Conservation (phyloP, 306 rosid genomes). For the Delonix regia region DNA sequence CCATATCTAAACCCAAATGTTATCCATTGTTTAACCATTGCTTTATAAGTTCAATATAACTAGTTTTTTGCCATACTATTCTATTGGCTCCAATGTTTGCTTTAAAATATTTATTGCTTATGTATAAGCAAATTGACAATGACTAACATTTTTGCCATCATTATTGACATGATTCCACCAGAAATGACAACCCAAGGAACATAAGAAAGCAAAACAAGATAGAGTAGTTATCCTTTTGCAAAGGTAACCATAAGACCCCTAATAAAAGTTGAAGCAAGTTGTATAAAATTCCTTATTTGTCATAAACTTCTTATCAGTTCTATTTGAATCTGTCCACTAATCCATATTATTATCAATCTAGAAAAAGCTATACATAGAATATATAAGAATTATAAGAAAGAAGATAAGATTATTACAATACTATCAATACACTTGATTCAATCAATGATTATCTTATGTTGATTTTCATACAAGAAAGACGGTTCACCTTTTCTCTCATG, state of each 20-base stretch:
- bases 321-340: conserved; percentile 4
- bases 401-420: background rate
- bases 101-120: conserved; percentile 85
- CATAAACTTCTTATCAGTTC: too few species aligned
- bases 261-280: conserved; percentile 62
- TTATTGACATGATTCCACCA: conserved; percentile 49
- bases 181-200: conserved; percentile 59
- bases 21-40: conserved; percentile 67
- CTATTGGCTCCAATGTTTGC: conserved; percentile 81
- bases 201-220: conserved; percentile 64
- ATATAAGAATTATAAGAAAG: background rate
- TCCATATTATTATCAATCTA: background rate
- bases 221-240: conserved; percentile 71
- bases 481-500: conserved; percentile 84
- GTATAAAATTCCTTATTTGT: conserved; percentile 88
- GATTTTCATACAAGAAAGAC: background rate
- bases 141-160: conserved; percentile 70
- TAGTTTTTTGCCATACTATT: conserved; percentile 58
- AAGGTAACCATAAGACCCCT: conserved; percentile 77
- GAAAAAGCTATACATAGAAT: background rate
- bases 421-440: background rate
- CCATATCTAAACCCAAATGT: conserved; percentile 73
- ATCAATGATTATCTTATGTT: background rate
- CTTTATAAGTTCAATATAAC: conserved; percentile 35
- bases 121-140: conserved; percentile 82